Percentiles rank a stretch among this genome's conserved stretches.
These are phyloP conservation scores for Scleroderma bovista DNA, from an alignment of 768 basidiomycete genomes.

Conservation along the genomic window DNA sequence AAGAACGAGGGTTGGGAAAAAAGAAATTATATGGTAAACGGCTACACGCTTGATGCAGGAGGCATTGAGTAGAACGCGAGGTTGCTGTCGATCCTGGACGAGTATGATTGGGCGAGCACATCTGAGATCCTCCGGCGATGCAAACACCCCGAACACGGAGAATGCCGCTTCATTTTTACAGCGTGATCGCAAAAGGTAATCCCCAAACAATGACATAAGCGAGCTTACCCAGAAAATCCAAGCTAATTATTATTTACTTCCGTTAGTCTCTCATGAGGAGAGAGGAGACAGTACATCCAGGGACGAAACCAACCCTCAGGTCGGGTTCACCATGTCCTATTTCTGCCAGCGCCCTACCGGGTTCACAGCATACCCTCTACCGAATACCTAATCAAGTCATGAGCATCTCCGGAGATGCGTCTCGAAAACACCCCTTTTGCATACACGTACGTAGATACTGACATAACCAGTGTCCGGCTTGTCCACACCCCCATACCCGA, in stretches of 20 bases:
- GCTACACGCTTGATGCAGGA: not conserved
- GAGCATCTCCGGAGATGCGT: not conserved
- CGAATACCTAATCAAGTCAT: not conserved
- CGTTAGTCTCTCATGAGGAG: too few relatives aligned
- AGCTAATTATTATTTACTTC: too few relatives aligned
- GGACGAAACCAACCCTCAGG: not conserved
- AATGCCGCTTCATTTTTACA: constrained; percentile 19
- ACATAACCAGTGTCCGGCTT: constrained; percentile 1
- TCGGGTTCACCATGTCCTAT: not conserved
- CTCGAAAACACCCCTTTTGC: not conserved
- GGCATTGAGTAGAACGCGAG: not conserved
- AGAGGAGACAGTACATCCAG: not conserved
- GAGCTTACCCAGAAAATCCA: not conserved
- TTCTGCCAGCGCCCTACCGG: not conserved
- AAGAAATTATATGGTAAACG: not conserved
- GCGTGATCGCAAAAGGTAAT: not conserved
- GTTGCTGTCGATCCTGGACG: not conserved
- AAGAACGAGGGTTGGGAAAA: not conserved
- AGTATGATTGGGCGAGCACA: constrained; percentile 1
- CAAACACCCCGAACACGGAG: constrained; percentile 27
- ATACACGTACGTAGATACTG: not conserved
- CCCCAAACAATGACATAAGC: not conserved
- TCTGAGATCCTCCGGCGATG: constrained; percentile 32
- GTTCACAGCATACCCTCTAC: not conserved
- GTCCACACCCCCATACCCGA: not conserved